Conservation (phyloP, 768 basidiomycete species). For the Mycena sanguinolenta region DNA sequence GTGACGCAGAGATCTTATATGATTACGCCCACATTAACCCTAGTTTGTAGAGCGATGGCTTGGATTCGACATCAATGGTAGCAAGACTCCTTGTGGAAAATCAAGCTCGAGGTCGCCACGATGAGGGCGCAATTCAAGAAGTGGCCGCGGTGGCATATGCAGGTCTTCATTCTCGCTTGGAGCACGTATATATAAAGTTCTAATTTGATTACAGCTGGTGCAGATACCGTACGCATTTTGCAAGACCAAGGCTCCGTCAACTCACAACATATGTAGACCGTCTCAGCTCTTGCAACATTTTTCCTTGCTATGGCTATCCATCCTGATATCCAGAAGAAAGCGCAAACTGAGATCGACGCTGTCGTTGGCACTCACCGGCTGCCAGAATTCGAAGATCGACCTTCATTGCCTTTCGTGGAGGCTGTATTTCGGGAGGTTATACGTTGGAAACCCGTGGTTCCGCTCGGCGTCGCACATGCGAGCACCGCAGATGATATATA, state of each 20-base stretch:
- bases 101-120: constrained; percentile 16
- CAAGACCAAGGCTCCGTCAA: background rate
- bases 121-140: constrained; percentile 42
- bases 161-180: constrained; percentile 42
- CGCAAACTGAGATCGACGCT: constrained; percentile 45
- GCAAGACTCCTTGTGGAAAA: constrained; percentile 22
- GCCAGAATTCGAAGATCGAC: constrained; percentile 46
- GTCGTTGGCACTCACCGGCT: constrained; percentile 46
- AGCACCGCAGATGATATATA: constrained; percentile 45
- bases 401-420: constrained; percentile 28
- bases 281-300: constrained; percentile 41
- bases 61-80: constrained; percentile 22
- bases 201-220: constrained; percentile 35
- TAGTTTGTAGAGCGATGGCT: constrained; percentile 9
- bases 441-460: constrained; percentile 33
- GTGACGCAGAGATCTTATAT: background rate
- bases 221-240: constrained; percentile 36
- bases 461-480: constrained; percentile 36
- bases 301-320: constrained; percentile 45
- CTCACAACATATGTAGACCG: constrained; percentile 36
- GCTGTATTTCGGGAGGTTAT: constrained; percentile 35
- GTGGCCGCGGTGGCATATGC: constrained; percentile 48
- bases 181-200: constrained; percentile 19
- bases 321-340: constrained; percentile 43
- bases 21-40: background rate